Conservation (phyloP, 2,329 filamentous ascomycete genomes). For the Fusarium sp. region DNA sequence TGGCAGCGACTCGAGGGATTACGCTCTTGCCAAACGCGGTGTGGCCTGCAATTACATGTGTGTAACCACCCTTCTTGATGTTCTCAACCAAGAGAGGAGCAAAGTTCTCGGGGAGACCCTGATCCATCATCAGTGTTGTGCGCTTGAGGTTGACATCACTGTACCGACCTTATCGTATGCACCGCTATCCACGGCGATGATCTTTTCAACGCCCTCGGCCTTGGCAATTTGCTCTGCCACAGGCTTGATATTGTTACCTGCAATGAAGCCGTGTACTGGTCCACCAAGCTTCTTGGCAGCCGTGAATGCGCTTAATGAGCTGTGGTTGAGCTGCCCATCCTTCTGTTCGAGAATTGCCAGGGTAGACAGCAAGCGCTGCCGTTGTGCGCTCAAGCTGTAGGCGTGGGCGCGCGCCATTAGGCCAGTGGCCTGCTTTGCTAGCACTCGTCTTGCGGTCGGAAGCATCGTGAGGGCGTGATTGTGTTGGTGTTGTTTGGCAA, state of each 20-base stretch:
- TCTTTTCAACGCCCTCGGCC: conserved; percentile 89
- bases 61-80: conserved; percentile 94
- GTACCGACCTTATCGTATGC: conserved; percentile 86
- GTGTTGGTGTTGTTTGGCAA: conserved; percentile 24
- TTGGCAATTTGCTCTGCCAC: conserved; percentile 88
- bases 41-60: conserved; percentile 89
- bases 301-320: conserved; percentile 85
- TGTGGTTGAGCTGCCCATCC: conserved; percentile 84
- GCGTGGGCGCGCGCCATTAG: conserved; percentile 44
- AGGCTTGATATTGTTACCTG: conserved; percentile 79
- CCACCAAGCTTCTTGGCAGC: conserved; percentile 90
- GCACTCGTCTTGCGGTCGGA: conserved; percentile 45
- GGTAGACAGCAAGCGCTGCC: conserved; percentile 76
- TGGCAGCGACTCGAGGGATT: conserved; percentile 88
- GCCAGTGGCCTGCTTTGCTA: conserved; percentile 44
- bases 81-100: conserved; percentile 95
- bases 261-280: conserved; percentile 85
- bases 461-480: conserved; percentile 47
- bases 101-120: conserved; percentile 93
- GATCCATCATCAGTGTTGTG: conserved; percentile 26
- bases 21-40: conserved; percentile 97
- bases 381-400: conserved; percentile 47
- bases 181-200: conserved; percentile 86
- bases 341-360: conserved; percentile 93
- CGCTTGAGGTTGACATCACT: not conserved